Evolutionary conservation across 1,139 yeast species (phyloP), one percentile per base, ranked within the genome.

Genomic region (Yamadazyma friedrichii): DNA sequence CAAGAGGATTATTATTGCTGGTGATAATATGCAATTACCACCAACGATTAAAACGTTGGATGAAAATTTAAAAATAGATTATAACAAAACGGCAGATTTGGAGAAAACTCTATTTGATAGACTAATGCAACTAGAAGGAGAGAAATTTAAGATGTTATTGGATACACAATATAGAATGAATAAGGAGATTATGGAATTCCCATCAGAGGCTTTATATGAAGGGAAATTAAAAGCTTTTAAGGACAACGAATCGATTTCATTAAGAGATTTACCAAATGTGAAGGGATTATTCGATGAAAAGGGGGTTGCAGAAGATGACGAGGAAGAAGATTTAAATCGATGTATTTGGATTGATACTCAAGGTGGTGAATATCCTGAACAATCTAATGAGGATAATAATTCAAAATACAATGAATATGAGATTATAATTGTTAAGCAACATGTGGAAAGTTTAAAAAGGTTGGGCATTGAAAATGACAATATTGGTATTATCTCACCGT

Each of bases 121-220:
- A 40, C 62, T 93, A 31, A 76, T 88, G 10, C 59, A 67, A 36
- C 75, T 75, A 33, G 54, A 61, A 16, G 67, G 76, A 1, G 68
- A 83, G 46, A 72, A 71, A 44, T 73, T 62, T 40, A 67, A 85
- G 44, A 67, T 65, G 44, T 58, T 78, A 37, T 67, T 93, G 43
- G 76, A 87, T 46, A 75, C 81, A 1, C 98, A 93, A 58, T 93
- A 93, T 56, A 72, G 98, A 48, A 89, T 93, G 98, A 85, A 88
- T 58, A 64, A 72, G 26, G 59, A 64, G 15, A 88, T 93, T 25
- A 88, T 89, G 95, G 65, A 67, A 40, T 93, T 88, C 53, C 85
- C 97, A 0, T 88, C 96, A 0, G 49, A 63, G 13, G 73, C 71
- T 36, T 65, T 91, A 54, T 93, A 93, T 57, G 74, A 70, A 3